phyloP scores from a whole-genome alignment of 129 eudicot species.

The carrot (Daucus carota) region DH1_v3.0 NC_030387.2:41360001-41360500 shows the following conservation, averaged over 20 bases:
- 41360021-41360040: slow-evolving; percentile 8
- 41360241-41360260: background rate
- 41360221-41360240: background rate
- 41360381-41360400: no score
- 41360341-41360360: no score
- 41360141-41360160: background rate
- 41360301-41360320: background rate
- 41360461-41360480: background rate
- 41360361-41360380: no score
- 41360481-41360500: background rate
- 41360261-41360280: background rate
- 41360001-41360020: background rate
- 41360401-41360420: no score
- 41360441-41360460: background rate
- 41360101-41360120: background rate
- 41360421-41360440: no score
- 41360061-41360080: slow-evolving; percentile 11
- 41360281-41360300: background rate
- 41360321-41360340: no score
- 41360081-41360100: slow-evolving; percentile 11
- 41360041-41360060: slow-evolving; percentile 12
- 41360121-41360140: background rate
- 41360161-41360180: background rate
- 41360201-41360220: background rate
- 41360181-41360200: background rate